Evolutionary conservation across 176 grass and related monocot species (phyloP), one percentile per base, ranked within the genome.

Genomic region (Phoenix dactylifera): DNA sequence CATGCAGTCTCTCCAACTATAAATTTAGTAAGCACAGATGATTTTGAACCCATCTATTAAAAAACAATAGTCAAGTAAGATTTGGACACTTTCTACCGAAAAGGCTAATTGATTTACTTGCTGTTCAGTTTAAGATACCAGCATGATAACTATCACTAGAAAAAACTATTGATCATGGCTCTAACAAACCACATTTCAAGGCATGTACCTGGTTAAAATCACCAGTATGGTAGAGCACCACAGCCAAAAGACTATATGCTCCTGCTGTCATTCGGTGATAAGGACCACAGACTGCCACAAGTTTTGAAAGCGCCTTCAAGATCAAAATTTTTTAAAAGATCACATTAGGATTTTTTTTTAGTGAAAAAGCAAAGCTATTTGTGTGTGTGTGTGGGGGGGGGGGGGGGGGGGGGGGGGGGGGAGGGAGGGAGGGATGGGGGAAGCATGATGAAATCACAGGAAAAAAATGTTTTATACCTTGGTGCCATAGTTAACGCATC

Each of bases 211-310:
- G 93, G 72, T 92, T 97, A 75, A 97, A 97, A 56, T 97, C 93
- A 16, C 92, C 92, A 65, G 92, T 97, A 82, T 97, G 92, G 63
- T 97, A 97, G 62, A 97, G 87, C 57, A 92, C 93, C 78, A 97
- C 93, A 72, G 87, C 93, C 79, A 97, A 82, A 75, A 97, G 87
- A 73, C 93, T 91, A 71, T 97, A 97, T 66, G 93, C 93, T 77
- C 87, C 93, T 67, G 87, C 93, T 3, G 93, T 97, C 93, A 91
- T 97, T 87, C 93, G 77, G 76, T 97, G 93, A 66, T 97, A 97
- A 55, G 93, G 87, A 67, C 92, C 92, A 78, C 87, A 97, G 64
- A 97, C 87, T 63, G 87, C 92, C 77, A 97, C 92, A 72, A 97
- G 81, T 83, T 97, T 97, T 77, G 87, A 84, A 77, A 97, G 84